Conservation (phyloP, 129 eudicot genomes). For the Heracleum sosnowskyi region DNA sequence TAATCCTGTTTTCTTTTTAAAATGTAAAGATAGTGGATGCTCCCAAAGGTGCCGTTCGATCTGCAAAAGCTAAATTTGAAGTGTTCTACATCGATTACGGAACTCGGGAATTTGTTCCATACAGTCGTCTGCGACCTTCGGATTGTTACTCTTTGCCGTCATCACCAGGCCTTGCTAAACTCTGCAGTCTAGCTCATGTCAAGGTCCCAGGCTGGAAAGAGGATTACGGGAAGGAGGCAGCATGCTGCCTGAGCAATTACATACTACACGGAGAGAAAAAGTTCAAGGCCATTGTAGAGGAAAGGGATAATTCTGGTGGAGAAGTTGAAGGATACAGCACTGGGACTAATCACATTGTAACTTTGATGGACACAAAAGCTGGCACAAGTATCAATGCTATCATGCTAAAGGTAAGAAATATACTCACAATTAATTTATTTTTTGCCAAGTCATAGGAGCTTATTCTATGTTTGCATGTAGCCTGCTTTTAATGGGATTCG, state of each 20-base stretch:
- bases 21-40: constrained; percentile 53
- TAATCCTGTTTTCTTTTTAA: neutral
- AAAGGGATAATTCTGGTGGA: constrained; percentile 71
- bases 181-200: constrained; percentile 79
- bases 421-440: no score
- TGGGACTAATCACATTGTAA: constrained; percentile 59
- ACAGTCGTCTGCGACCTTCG: constrained; percentile 63
- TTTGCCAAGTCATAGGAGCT: no score
- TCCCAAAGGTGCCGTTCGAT: constrained; percentile 50
- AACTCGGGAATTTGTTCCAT: constrained; percentile 65
- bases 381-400: constrained; percentile 52
- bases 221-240: constrained; percentile 91
- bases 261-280: constrained; percentile 50
- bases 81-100: constrained; percentile 93
- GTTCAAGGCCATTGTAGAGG: constrained; percentile 69
- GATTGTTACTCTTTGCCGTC: constrained; percentile 52
- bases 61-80: constrained; percentile 65
- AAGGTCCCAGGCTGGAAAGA: constrained; percentile 77
- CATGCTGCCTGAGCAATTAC: constrained; percentile 50
- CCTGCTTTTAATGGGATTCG: no score
- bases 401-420: constrained; percentile 71
- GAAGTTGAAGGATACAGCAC: constrained; percentile 91
- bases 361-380: constrained; percentile 53
- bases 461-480: no score
- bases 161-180: constrained; percentile 77